A percentile compares a stretch with the other conserved stretches of the same genome.
Evolutionary conservation across 2,329 filamentous ascomycete species (phyloP).

Genomic region (Xylaria sp.): DNA sequence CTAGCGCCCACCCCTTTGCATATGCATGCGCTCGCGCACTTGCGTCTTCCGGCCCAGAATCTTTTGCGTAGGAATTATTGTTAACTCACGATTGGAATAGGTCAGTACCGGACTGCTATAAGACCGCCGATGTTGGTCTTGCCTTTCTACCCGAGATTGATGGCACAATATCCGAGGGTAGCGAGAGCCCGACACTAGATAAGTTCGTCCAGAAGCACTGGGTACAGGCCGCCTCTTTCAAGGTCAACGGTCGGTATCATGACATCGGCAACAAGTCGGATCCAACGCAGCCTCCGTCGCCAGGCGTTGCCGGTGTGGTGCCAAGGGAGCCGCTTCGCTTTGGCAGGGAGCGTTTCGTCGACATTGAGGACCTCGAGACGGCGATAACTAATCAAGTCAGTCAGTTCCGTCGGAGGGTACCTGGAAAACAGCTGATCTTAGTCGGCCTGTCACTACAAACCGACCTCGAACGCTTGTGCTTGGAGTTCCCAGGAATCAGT

Average conservation of each 20-base stretch:
- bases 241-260: conserved; percentile 2
- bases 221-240: conserved; percentile 2
- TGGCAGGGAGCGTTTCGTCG: conserved; percentile 1
- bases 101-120: background rate
- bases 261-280: background rate
- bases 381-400: background rate
- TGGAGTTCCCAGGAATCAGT: conserved; percentile 2
- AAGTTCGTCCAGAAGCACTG: background rate
- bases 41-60: background rate
- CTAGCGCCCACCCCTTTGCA: background rate
- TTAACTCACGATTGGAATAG: background rate
- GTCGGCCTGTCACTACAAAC: conserved; percentile 5
- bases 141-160: conserved; percentile 13
- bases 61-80: background rate
- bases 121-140: conserved; percentile 4
- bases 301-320: background rate
- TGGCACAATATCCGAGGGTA: background rate
- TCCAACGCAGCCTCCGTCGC: background rate
- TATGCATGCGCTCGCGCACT: background rate
- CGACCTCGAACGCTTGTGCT: conserved; percentile 5
- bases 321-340: background rate
- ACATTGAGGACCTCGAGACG: conserved; percentile 5
- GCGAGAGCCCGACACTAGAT: background rate
- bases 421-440: background rate
- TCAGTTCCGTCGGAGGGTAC: background rate